Percentiles rank a stretch among this genome's conserved stretches.
Conservation (phyloP, 495 filamentous ascomycete species). For the Cercophora scortea region DNA sequence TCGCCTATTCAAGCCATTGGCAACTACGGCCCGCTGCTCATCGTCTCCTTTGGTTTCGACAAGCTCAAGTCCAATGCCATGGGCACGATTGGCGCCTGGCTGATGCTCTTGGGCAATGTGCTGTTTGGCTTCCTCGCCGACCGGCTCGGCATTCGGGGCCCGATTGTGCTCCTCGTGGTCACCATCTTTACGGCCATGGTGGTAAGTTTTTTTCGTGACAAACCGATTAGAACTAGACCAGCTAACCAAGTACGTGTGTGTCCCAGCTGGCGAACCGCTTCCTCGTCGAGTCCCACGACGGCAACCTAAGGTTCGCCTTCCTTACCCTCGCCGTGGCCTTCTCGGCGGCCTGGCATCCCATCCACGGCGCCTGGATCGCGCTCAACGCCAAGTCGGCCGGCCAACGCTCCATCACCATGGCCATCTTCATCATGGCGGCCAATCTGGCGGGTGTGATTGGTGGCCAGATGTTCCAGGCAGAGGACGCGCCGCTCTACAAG, state of each 20-base stretch:
- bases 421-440: conserved; percentile 48
- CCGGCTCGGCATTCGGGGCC: conserved; percentile 11
- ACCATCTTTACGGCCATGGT: background rate
- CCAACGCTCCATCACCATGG: conserved; percentile 32
- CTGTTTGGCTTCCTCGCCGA: conserved; percentile 33
- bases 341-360: conserved; percentile 40
- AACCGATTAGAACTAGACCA: background rate
- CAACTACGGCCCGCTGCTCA: conserved; percentile 33
- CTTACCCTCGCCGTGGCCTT: conserved; percentile 41
- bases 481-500: conserved; percentile 43
- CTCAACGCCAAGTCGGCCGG: conserved; percentile 25
- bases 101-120: conserved; percentile 32
- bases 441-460: conserved; percentile 46
- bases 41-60: conserved; percentile 39
- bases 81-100: conserved; percentile 35
- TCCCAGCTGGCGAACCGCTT: conserved; percentile 19
- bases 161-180: conserved; percentile 10
- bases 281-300: conserved; percentile 38
- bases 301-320: conserved; percentile 32
- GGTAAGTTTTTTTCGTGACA: background rate
- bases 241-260: background rate
- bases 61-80: conserved; percentile 44
- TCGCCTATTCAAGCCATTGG: conserved; percentile 25
- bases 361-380: conserved; percentile 30
- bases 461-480: conserved; percentile 45